Base-by-base conservation (phyloP, 352 stramenopile species). In the Phytopythium litorale region DNA sequence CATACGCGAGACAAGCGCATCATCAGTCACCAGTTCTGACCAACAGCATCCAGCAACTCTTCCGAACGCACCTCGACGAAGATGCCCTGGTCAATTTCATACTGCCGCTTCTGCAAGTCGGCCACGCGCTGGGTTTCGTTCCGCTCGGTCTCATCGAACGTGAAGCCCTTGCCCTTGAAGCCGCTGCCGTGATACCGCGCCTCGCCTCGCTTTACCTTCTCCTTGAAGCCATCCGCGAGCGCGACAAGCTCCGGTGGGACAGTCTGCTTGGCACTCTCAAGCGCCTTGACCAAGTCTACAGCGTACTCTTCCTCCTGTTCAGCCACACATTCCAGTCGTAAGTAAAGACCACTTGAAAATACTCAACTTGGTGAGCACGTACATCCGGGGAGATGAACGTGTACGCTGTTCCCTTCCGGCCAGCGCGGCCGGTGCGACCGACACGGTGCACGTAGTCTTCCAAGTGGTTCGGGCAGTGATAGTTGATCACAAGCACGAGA, bases 371-470 rank as follows among this genome's bases (percentile, higher is more conserved):
- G 42, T 37, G 49, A 37, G 40, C 13, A 84, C 78, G 51, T 83
- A 93, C 94, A 50, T 97, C 88, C 7, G 94, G 93, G 35, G 97
- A 98, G 53, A 99, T 98, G 68, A 99, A 99, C 0, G 98, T 99
- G 79, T 99, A 99, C 16, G 97, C 95, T n/a, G 97, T 98, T 53
- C 98, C 98, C 66, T 98, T 98, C 13, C 96, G 84, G 8, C 93
- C 94, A 56, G 97, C 98, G 56, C 97, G 80, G 16, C 97, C 97
- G 23, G 97, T 99, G 56, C 97, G 75, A 8, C 97, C 98, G 5
- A 99, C 96, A 35, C 98, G 92, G 80, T 99, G 98, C 3, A 99
- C 97, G 65, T 99, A 99, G 65, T 99, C 98, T 84, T 99, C 98
- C 49, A 99, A 78, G 72, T 99, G 97, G 71, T 99, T 99, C 0